phyloP scores from a whole-genome alignment of 331 rosid species.

The Saraca asoca region DNA sequence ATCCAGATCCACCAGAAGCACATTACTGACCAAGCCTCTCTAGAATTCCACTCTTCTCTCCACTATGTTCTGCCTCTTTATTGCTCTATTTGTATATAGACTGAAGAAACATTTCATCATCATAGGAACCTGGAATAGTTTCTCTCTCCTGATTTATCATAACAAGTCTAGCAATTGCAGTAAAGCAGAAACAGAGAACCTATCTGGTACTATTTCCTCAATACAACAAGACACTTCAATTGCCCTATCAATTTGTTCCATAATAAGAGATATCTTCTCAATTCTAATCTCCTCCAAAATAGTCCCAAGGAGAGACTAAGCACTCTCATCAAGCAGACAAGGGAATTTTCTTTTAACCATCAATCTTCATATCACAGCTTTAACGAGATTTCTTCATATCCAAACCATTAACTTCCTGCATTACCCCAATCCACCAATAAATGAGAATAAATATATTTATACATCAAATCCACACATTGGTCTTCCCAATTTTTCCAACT shows the following conservation, averaged over 20 bases:
- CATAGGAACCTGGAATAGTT: conserved; percentile 30
- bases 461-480: too few species aligned
- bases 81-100: too few species aligned
- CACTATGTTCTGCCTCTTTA: conserved; percentile 33
- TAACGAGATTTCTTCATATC: conserved; percentile 46
- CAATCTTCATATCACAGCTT: conserved; percentile 44
- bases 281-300: too few species aligned
- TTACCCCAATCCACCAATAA: conserved; percentile 88
- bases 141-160: conserved; percentile 34
- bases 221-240: conserved; percentile 45
- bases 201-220: too few species aligned
- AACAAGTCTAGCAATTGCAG: conserved; percentile 39
- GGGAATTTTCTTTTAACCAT: too few species aligned
- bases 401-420: conserved; percentile 82
- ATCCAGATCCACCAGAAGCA: conserved; percentile 36
- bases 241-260: conserved; percentile 35
- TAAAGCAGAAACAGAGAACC: conserved; percentile 40
- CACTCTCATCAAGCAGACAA: too few species aligned
- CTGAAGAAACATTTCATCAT: conserved; percentile 44
- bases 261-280: conserved; percentile 42
- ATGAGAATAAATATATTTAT: too few species aligned
- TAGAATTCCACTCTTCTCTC: conserved; percentile 31
- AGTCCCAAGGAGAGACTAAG: too few species aligned
- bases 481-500: too few species aligned
- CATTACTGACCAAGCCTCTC: conserved; percentile 42